Percentiles rank a stretch among this genome's conserved stretches.
Conservation (phyloP, 2,329 filamentous ascomycete genomes). For the Dichotomopilus funicola region DNA sequence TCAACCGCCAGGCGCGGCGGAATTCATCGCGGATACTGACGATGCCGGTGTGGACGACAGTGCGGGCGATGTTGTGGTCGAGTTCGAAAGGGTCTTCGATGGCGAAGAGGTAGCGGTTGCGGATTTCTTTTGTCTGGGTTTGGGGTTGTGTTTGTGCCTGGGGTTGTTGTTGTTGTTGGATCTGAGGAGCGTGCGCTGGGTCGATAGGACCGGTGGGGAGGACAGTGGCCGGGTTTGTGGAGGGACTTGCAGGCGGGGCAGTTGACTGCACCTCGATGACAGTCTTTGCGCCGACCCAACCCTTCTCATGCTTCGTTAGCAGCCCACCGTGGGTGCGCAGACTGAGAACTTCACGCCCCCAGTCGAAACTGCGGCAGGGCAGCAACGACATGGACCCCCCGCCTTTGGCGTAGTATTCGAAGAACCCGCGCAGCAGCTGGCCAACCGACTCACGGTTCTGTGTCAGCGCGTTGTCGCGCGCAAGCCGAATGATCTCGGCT, state of each 20-base stretch:
- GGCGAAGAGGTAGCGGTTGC: conserved; percentile 76
- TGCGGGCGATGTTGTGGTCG: conserved; percentile 81
- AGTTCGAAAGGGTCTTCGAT: conserved; percentile 90
- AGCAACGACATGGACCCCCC: conserved; percentile 47
- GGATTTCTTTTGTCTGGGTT: conserved; percentile 57
- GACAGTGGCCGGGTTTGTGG: neutral
- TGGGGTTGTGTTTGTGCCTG: neutral
- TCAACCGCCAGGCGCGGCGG: conserved; percentile 68
- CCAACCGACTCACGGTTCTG: conserved; percentile 65
- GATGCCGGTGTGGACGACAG: conserved; percentile 76
- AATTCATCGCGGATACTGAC: conserved; percentile 80
- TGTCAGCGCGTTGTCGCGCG: conserved; percentile 53
- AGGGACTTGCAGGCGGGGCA: neutral
- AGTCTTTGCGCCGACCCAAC: conserved; percentile 79
- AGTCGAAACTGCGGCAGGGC: conserved; percentile 60
- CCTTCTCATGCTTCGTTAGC: conserved; percentile 67
- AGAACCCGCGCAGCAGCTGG: conserved; percentile 72
- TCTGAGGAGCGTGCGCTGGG: neutral
- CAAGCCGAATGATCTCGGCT: conserved; percentile 57
- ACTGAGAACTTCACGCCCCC: conserved; percentile 73
- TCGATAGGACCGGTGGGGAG: neutral
- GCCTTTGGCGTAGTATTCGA: conserved; percentile 72
- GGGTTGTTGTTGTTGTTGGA: neutral
- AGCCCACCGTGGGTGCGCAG: conserved; percentile 66
- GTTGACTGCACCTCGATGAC: conserved; percentile 42